Evolutionary conservation across 2,329 filamentous ascomycete genomes (phyloP).

Genomic region (Mycosphaerella sp.): DNA sequence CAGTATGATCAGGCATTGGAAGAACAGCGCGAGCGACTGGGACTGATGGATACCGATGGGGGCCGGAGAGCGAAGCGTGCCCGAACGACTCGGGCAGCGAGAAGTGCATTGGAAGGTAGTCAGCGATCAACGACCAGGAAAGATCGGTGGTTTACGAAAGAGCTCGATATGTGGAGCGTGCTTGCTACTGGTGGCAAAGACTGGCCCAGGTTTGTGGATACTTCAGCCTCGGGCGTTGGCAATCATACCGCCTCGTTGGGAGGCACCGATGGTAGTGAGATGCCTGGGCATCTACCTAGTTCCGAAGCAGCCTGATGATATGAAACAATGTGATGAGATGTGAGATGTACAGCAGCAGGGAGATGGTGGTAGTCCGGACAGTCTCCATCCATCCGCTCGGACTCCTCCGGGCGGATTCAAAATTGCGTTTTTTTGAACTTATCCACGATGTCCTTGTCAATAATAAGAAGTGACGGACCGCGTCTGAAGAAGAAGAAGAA

Average conservation of each 20-base stretch:
- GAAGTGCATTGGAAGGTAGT: slow-evolving; percentile 65
- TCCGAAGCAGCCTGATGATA: slow-evolving; percentile 3
- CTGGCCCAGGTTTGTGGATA: slow-evolving; percentile 32
- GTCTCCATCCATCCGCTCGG: no score
- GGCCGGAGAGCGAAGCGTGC: slow-evolving; percentile 48
- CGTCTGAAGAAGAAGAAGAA: no score
- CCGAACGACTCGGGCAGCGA: slow-evolving; percentile 66
- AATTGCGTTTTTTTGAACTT: no score
- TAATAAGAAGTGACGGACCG: no score
- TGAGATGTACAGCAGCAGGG: no score
- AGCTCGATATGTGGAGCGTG: slow-evolving; percentile 55
- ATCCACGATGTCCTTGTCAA: no score
- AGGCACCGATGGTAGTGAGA: not conserved
- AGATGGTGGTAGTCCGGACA: no score
- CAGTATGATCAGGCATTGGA: slow-evolving; percentile 67
- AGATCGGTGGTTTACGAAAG: slow-evolving; percentile 64
- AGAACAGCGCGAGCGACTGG: slow-evolving; percentile 57
- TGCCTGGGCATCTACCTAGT: slow-evolving; percentile 4
- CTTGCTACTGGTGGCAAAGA: slow-evolving; percentile 52
- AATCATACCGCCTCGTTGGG: not conserved
- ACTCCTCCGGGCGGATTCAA: no score
- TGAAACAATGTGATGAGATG: not conserved
- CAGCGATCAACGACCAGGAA: slow-evolving; percentile 58
- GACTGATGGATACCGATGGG: slow-evolving; percentile 55
- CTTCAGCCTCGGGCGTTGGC: not conserved